These are phyloP conservation scores for Toxicodendron radicans DNA, from an alignment of 345 rosid species.

Conservation along the genomic window DNA sequence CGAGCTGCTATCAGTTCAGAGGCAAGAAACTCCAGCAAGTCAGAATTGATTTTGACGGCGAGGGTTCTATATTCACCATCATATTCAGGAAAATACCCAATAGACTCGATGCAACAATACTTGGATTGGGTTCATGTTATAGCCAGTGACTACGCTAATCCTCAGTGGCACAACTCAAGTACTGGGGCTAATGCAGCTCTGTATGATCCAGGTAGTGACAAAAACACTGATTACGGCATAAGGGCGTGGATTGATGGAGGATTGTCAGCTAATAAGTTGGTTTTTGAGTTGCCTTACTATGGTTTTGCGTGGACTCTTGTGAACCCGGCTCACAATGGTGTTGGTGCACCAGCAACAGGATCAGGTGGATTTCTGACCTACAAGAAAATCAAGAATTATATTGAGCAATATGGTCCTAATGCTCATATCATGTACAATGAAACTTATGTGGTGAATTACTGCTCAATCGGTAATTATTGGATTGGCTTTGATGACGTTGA, in stretches of 20 bases:
- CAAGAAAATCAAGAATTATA: slow-evolving; percentile 18
- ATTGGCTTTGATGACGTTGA: slow-evolving; percentile 45
- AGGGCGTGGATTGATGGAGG: not conserved
- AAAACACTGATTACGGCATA: not conserved
- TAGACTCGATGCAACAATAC: not conserved
- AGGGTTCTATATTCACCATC: not conserved
- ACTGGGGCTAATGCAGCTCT: not conserved
- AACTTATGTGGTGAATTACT: slow-evolving; percentile 34
- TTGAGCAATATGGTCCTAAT: slow-evolving; percentile 12
- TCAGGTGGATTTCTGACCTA: slow-evolving; percentile 28
- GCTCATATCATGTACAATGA: slow-evolving; percentile 22
- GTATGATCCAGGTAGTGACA: not conserved
- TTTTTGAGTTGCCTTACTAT: slow-evolving; percentile 32
- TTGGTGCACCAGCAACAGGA: slow-evolving; percentile 22
- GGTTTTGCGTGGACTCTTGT: slow-evolving; percentile 27
- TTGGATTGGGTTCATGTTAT: not conserved
- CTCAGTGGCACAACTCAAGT: not conserved
- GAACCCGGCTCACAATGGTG: too few species aligned
- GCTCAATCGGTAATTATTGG: slow-evolving; percentile 29
- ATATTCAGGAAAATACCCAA: not conserved
- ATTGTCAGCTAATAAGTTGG: slow-evolving; percentile 21
- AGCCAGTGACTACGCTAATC: not conserved
- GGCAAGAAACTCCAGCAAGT: slow-evolving; percentile 3
- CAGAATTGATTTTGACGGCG: not conserved
- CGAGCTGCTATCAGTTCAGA: too few species aligned